Conservation (phyloP, 306 rosid species). For the Parietaria judaica region DNA sequence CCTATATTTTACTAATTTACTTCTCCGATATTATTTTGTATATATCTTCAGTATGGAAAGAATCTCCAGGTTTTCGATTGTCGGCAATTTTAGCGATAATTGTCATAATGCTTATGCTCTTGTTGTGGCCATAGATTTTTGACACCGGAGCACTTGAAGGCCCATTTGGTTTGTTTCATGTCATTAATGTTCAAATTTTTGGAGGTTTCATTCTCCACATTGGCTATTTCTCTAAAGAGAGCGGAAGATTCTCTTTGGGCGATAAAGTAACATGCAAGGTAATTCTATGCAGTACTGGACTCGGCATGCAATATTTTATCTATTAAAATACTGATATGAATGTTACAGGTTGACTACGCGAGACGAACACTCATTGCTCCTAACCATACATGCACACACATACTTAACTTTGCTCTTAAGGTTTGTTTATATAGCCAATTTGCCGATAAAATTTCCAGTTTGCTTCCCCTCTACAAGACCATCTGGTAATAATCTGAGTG, state of each 20-base stretch:
- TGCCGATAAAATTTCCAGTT: not conserved
- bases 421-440: slow-evolving; percentile 32
- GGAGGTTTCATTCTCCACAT: slow-evolving; percentile 89
- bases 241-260: slow-evolving; percentile 53
- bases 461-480: too few species aligned
- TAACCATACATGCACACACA: slow-evolving; percentile 96
- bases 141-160: slow-evolving; percentile 84
- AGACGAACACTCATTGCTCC: slow-evolving; percentile 85
- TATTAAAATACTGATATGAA: not conserved
- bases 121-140: slow-evolving; percentile 50
- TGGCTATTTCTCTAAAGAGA: slow-evolving; percentile 50
- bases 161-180: slow-evolving; percentile 48
- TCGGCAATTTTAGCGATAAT: too few species aligned
- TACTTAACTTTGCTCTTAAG: slow-evolving; percentile 95
- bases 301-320: not conserved
- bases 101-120: slow-evolving; percentile 9
- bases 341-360: slow-evolving; percentile 70
- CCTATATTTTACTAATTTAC: not conserved
- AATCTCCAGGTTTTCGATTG: too few species aligned
- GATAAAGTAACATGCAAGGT: slow-evolving; percentile 83
- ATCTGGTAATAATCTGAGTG: not conserved
- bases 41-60: too few species aligned
- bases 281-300: slow-evolving; percentile 9
- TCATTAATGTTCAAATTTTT: slow-evolving; percentile 70
- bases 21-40: not conserved